Conservation (phyloP, 306 rosid species). For the Morella rubra region DNA sequence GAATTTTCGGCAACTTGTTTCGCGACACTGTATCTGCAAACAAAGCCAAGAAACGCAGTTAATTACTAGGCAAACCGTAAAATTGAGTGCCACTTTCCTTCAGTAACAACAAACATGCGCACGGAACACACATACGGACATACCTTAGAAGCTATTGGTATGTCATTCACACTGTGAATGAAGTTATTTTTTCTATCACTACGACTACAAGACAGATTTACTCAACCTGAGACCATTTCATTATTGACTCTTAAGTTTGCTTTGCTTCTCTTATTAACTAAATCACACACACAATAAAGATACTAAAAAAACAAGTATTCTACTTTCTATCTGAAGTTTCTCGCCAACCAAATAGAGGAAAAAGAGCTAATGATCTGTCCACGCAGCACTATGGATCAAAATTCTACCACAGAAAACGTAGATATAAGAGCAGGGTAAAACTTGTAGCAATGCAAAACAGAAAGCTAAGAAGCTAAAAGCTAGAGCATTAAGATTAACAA, state of each 20-base stretch:
- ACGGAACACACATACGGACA: neutral
- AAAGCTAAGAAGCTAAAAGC: neutral
- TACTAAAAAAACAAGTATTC: neutral
- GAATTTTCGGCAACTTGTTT: slow-evolving; percentile 42
- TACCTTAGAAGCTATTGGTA: neutral
- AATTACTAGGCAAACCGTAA: neutral
- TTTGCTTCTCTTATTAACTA: no score
- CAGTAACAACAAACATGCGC: neutral
- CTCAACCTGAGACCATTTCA: neutral
- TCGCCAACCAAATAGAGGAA: neutral
- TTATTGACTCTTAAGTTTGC: neutral
- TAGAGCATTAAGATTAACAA: neutral
- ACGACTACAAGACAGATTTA: neutral
- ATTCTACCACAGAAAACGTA: neutral
- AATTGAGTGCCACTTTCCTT: neutral
- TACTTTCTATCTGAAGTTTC: neutral
- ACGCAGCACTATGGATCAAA: neutral
- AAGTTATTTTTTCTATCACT: neutral
- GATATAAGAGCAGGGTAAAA: neutral
- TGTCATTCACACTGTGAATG: neutral
- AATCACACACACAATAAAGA: neutral
- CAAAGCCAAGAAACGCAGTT: slow-evolving; percentile 11
- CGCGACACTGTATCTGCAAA: slow-evolving; percentile 63
- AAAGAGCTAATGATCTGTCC: neutral
- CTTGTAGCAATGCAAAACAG: neutral